These are phyloP conservation scores for Rhodocollybia butyracea DNA, from an alignment of 768 basidiomycete genomes.

Conservation along the genomic window DNA sequence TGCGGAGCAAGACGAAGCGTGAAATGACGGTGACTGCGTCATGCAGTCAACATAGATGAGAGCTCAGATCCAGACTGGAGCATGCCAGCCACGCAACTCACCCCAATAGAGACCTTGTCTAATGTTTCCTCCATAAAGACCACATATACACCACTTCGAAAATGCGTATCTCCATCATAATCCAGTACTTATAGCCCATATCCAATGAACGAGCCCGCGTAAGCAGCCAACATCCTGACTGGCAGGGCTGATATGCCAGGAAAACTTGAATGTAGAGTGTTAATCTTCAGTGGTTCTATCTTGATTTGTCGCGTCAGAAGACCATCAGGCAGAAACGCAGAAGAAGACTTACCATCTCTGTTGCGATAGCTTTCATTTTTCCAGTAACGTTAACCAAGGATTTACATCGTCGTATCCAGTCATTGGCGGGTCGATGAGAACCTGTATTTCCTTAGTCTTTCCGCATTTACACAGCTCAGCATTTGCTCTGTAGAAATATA, in stretches of 20 bases:
- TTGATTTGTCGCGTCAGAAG: conserved; percentile 18
- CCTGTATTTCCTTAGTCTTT: conserved; percentile 42
- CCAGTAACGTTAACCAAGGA: conserved; percentile 67
- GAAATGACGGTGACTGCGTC: too few species aligned
- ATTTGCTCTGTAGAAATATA: conserved; percentile 52
- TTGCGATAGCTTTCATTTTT: conserved; percentile 79
- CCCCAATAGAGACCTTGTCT: conserved; percentile 39
- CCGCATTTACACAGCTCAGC: conserved; percentile 52
- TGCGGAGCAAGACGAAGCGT: too few species aligned
- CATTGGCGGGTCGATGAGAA: conserved; percentile 71
- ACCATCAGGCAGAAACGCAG: neutral
- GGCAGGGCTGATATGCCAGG: conserved; percentile 28
- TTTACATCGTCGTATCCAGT: conserved; percentile 79
- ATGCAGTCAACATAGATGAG: too few species aligned
- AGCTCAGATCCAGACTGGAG: too few species aligned
- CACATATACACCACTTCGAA: conserved; percentile 48
- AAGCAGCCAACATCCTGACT: conserved; percentile 27
- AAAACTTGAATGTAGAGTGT: conserved; percentile 51
- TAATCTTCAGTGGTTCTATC: conserved; percentile 63
- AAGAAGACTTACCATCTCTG: conserved; percentile 66
- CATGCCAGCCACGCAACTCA: too few species aligned
- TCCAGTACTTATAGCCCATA: conserved; percentile 27
- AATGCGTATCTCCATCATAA: conserved; percentile 25
- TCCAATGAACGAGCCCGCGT: conserved; percentile 21
- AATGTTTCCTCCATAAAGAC: conserved; percentile 46